Evolutionary conservation across 768 basidiomycete genomes (phyloP), one percentile per base, ranked within the genome.

Genomic region (Hygrocybe coccinea): DNA sequence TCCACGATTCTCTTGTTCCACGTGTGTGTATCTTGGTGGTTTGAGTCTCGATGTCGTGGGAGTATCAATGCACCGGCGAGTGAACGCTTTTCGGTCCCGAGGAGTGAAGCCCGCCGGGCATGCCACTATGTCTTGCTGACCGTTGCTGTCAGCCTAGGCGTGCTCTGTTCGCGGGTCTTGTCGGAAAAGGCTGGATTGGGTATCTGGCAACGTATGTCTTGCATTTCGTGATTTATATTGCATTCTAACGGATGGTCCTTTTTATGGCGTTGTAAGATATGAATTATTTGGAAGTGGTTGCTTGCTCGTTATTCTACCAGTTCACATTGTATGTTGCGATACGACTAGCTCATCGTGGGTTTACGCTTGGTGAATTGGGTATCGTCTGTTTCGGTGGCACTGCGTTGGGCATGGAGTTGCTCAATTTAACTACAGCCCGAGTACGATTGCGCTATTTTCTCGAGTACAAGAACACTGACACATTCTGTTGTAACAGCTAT

Each of bases 331-430:
- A 98, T 69, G 77, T 89, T 46, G 89, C 89, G 39, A 79, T 97
- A 39, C 82, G 97, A 21, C 78, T 99, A 43, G 95, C 94, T 3
- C 89, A 97, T 63, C 82, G 89, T n/a, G 91, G 90, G 10, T 95
- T 98, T 71, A 98, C 95, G 0, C 79, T 99, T 1, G 97, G 97
- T 33, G 97, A 99, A 68, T 79, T 98, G 15, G 88, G 87, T 22
- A 72, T 97, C 22, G 90, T 95, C 15, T 88, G 86, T 43, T 91
- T 91, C 60, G 92, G 93, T 39, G 93, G 89, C 5, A 89, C 93
- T 2, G 86, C 86, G 0, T 67, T 98, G 21, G 86, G 85, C 62
- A 85, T 93, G 76, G 95, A 98, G 68, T 79, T 89, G 34, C 74
- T 93, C 58, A 89, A 91, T 61, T 66, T 98, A 49, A 95, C 93